phyloP scores from a whole-genome alignment of 139 green algal genomes.

The Haematococcus sp. region DNA sequence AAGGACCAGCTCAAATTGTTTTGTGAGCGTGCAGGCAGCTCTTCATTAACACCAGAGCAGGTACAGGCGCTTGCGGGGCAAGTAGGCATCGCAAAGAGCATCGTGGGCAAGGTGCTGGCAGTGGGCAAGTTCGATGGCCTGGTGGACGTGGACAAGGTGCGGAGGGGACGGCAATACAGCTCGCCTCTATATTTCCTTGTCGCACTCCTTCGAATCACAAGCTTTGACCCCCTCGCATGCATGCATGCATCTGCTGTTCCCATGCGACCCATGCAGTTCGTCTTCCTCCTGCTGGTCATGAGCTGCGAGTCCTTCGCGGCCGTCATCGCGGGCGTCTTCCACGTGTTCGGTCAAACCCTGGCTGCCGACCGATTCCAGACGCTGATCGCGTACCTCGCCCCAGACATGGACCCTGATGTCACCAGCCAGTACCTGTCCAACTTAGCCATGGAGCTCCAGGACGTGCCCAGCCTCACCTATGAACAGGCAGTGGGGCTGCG shows the following conservation, averaged over 20 bases:
- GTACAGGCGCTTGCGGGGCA: constrained; percentile 31
- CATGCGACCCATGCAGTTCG: constrained; percentile 15
- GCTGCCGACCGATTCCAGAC: constrained; percentile 20
- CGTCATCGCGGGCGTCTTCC: constrained; percentile 34
- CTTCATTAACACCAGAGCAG: constrained; percentile 20
- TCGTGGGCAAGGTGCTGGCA: constrained; percentile 34
- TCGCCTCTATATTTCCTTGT: too few relatives aligned
- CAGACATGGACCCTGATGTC: constrained; percentile 43
- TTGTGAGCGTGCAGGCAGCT: constrained; percentile 20
- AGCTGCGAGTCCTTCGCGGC: constrained; percentile 44
- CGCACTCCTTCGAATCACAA: too few relatives aligned
- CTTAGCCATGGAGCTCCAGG: constrained; percentile 2
- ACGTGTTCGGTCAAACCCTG: constrained; percentile 37
- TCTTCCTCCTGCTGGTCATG: constrained; percentile 51
- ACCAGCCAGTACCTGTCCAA: constrained; percentile 26
- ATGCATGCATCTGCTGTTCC: too few relatives aligned
- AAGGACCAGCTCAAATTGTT: constrained; percentile 40
- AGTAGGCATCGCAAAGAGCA: constrained; percentile 30
- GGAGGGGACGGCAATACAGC: too few relatives aligned
- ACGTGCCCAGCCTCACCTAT: constrained; percentile 12
- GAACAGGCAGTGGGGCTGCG: background rate
- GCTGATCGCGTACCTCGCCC: constrained; percentile 37
- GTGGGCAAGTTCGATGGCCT: constrained; percentile 27
- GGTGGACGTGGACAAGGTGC: constrained; percentile 20
- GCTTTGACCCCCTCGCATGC: too few relatives aligned